A percentile compares a stretch with the other conserved stretches of the same genome.
Conservation (phyloP, 129 eudicot genomes). For the Escallonia rubra region DNA sequence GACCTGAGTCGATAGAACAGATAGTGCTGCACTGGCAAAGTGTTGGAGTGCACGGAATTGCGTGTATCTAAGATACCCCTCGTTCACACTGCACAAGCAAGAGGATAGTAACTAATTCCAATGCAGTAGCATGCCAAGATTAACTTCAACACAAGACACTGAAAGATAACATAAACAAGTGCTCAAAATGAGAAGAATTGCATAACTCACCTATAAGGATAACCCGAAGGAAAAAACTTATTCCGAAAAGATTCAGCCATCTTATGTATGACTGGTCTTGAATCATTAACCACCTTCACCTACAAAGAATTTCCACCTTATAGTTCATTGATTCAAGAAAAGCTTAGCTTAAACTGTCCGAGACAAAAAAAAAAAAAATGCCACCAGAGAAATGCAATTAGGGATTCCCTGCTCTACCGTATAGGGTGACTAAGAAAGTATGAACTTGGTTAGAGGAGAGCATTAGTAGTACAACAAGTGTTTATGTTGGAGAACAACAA, state of each 20-base stretch:
- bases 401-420: too few species aligned
- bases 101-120: neutral
- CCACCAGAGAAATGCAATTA: too few species aligned
- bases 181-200: neutral
- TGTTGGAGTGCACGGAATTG: constrained; percentile 92
- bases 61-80: constrained; percentile 93
- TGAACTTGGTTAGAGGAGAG: too few species aligned
- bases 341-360: neutral
- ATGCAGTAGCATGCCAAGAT: constrained; percentile 2
- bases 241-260: constrained; percentile 77
- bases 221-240: constrained; percentile 84
- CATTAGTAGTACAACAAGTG: too few species aligned
- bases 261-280: constrained; percentile 61
- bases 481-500: too few species aligned
- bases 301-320: constrained; percentile 14
- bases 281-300: constrained; percentile 72
- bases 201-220: constrained; percentile 67
- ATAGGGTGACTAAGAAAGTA: too few species aligned
- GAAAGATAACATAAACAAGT: neutral
- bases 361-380: neutral
- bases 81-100: constrained; percentile 74
- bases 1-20: constrained; percentile 99
- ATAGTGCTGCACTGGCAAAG: constrained; percentile 79
- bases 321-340: neutral
- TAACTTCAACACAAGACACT: neutral